phyloP scores from a whole-genome alignment of 495 filamentous ascomycete species.

The Annulohypoxylon bovei region DNA sequence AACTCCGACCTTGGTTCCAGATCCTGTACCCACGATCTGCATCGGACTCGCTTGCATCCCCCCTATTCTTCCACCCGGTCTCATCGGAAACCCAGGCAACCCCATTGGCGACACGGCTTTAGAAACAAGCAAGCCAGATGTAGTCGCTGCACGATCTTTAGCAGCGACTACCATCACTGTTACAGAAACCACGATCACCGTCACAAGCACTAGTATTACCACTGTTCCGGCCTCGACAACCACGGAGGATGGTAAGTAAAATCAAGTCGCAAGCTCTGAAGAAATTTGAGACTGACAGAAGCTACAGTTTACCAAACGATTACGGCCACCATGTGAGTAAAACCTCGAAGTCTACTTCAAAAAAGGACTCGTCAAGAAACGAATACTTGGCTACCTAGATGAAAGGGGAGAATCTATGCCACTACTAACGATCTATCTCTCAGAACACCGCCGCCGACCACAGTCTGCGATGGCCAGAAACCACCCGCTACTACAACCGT shows the following conservation, averaged over 20 bases:
- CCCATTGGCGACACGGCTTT: constrained; percentile 16
- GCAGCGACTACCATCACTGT: constrained; percentile 50
- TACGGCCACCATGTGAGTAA: constrained; percentile 55
- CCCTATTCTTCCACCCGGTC: constrained; percentile 1
- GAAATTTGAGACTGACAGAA: constrained; percentile 9
- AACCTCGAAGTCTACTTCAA: not conserved
- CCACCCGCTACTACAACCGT: constrained; percentile 50
- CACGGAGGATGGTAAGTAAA: constrained; percentile 51
- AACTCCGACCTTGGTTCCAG: constrained; percentile 32
- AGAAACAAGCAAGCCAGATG: constrained; percentile 17
- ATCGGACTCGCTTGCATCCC: constrained; percentile 35
- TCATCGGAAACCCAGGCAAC: not conserved
- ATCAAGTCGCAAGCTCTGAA: not conserved
- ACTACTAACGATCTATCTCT: not conserved
- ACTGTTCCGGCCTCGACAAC: constrained; percentile 48
- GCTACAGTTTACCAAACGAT: constrained; percentile 47
- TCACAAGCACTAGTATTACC: constrained; percentile 51
- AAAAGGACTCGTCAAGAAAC: not conserved
- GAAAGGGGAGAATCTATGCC: not conserved
- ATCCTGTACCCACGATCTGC: constrained; percentile 32
- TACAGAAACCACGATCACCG: constrained; percentile 55
- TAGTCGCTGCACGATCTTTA: constrained; percentile 36
- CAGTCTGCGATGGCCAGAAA: constrained; percentile 47
- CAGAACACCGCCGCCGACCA: constrained; percentile 53
- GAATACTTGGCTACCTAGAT: not conserved